Evolutionary conservation across 495 filamentous ascomycete species (phyloP), one percentile per base, ranked within the genome.

Genomic region (Chaetomium tenue): DNA sequence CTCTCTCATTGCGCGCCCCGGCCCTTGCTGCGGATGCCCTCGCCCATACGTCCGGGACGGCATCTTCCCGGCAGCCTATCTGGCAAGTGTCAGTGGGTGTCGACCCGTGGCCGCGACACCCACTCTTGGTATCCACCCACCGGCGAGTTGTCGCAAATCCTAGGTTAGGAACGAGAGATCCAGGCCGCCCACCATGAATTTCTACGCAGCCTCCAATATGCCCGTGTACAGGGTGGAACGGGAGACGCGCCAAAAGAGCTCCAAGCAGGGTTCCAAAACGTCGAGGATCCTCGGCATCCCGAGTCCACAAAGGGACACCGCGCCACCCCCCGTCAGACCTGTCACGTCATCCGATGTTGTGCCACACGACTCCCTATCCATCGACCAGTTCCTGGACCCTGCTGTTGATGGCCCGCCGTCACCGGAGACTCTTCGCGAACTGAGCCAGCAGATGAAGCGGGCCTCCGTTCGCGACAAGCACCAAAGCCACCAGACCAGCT

Each of bases 341-440:
- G 60, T 60, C 28, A 57, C 69, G 53, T 60, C 69, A 40, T 64
- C 67, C 28, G 59, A 63, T 30, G 42, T 25, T 13, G 51, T 60
- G 37, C 61, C 67, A 30, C 64, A 70, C 65, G 64, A 75, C 61
- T 52, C 60, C 23, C 64, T 70, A 60, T 61, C 65, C 70, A 66
- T 77, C 26, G 67, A 65, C 66, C 72, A 72, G 44, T 61, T 78
- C 51, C 66, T 84, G 51, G 79, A 79, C 46, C 81, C 82, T 33
- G 75, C 82, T 16, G 72, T 84, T 51, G 80, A 83, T 62, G 80
- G 79, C 44, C 83, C 82, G 39, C 82, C 82, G 16, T 84, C 83
- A 7, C 81, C 83, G 57, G 79, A 83, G 66, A 76, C 76, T 58
- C 77, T 84, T 65, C 81, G 83, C 58, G 77, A 79, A 28, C 74